These are phyloP conservation scores for Suillus lakei DNA, from an alignment of 768 basidiomycete species.

Conservation along the genomic window DNA sequence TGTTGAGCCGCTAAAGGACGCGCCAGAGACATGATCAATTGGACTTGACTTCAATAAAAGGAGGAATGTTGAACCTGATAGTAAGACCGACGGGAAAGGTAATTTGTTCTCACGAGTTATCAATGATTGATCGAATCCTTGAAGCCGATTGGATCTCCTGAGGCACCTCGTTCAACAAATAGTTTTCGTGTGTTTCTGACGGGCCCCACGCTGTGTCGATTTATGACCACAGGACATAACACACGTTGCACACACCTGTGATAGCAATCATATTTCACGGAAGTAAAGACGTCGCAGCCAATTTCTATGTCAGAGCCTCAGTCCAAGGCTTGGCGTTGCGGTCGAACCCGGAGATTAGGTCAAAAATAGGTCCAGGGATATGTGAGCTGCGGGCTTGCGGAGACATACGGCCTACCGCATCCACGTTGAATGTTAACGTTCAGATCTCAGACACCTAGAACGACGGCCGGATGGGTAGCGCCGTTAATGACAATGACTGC, in stretches of 20 bases:
- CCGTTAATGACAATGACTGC: too few species aligned
- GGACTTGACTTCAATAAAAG: background rate
- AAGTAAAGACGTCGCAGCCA: background rate
- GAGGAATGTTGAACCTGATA: background rate
- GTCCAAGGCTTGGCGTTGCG: background rate
- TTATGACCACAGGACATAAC: background rate
- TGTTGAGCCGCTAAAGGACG: slow-evolving; percentile 37
- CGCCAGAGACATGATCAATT: slow-evolving; percentile 39
- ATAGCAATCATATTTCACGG: background rate
- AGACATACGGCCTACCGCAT: background rate
- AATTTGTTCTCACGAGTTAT: background rate
- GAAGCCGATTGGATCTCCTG: too few species aligned
- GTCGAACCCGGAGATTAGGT: background rate
- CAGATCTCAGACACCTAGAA: too few species aligned
- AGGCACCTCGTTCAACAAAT: too few species aligned
- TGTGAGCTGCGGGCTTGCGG: background rate
- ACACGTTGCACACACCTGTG: background rate
- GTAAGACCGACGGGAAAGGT: background rate
- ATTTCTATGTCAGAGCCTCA: background rate
- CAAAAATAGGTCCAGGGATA: background rate
- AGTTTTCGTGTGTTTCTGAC: too few species aligned
- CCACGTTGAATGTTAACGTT: too few species aligned
- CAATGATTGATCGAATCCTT: too few species aligned
- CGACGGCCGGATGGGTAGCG: too few species aligned
- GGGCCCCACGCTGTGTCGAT: background rate